Evolutionary conservation across 1,284 basidiomycete genomes (phyloP), one percentile per base, ranked within the genome.

Genomic region (Schizopora paradoxa): DNA sequence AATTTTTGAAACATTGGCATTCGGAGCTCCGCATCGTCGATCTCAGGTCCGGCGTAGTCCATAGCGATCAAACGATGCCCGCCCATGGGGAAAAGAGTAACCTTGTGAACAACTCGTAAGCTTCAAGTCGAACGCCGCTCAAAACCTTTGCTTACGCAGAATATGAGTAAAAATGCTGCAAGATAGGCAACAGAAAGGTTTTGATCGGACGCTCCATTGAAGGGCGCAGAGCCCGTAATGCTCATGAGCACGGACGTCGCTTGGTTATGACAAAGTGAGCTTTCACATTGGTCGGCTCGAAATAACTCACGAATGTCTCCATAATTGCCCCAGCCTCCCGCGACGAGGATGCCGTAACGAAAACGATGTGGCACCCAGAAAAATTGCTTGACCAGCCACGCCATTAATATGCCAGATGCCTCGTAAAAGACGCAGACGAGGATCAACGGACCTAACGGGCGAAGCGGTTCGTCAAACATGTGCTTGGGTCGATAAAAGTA

Each of bases 311-410:
- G 71, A 56, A 86, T 68, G 66, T 79, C 83, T 5, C 77, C 82
- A 38, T 72, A 71, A 54, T 86, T 87, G 2, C 67, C 71, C 73
- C 75, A 86, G 5, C 69, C 73, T 23, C 81, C 85, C 0, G 82
- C 80, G 1, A 75, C 72, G 0, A 86, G 56, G 33, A 91, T 76
- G 0, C 79, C 82, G 51, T 74, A 73, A 37, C 82, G 69, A 56
- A 91, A 91, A 28, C 85, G 75, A 52, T 80, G 75, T 0, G 88
- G 87, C 1, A 90, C 83, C 77, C 82, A 89, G 56, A 86, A 87
- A 35, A 87, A 56, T 55, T 79, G 76, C 40, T 75, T 73, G 33
- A 82, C 66, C 8, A 79, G 47, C 67, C 72, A 80, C 0, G 79
- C 78, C 7, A 84, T 63, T 1, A 66, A 11, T 2, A 77, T 60